A percentile compares a stretch with the other conserved stretches of the same genome.
Conservation (phyloP, 208 protist genomes). For the Strigomonas galati region DNA sequence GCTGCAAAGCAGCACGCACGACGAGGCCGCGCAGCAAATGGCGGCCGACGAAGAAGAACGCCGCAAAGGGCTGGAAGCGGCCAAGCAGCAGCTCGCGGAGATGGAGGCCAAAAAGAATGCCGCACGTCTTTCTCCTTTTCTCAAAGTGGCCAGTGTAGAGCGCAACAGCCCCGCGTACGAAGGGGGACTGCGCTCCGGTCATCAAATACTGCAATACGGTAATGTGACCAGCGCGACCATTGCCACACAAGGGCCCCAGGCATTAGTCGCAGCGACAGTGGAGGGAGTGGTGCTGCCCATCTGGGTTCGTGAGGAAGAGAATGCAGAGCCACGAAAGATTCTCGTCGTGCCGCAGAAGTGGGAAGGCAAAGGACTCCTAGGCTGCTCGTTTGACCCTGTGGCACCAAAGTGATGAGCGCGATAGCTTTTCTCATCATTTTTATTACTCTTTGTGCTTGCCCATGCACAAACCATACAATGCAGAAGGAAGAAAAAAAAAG, state of each 20-base stretch:
- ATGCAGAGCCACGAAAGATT: slow-evolving; percentile 31
- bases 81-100: slow-evolving; percentile 1
- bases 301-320: slow-evolving; percentile 46
- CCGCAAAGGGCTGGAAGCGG: slow-evolving; percentile 2
- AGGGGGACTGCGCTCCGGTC: slow-evolving; percentile 41
- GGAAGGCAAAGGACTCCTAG: slow-evolving; percentile 65
- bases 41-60: slow-evolving; percentile 13
- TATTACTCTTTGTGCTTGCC: not conserved
- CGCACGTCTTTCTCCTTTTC: slow-evolving; percentile 23
- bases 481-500: slow-evolving; percentile 6
- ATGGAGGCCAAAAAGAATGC: not conserved
- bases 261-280: slow-evolving; percentile 34
- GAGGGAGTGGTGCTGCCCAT: slow-evolving; percentile 55
- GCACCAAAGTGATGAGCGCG: not conserved
- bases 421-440: not conserved
- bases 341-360: slow-evolving; percentile 65
- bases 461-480: not conserved
- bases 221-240: slow-evolving; percentile 37
- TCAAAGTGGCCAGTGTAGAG: slow-evolving; percentile 42
- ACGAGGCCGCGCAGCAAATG: slow-evolving; percentile 60
- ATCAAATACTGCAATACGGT: slow-evolving; percentile 63
- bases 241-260: slow-evolving; percentile 23
- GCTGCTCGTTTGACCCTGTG: slow-evolving; percentile 62
- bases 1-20: slow-evolving; percentile 49
- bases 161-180: slow-evolving; percentile 49